These are phyloP conservation scores for Hyaloscypha finlandica DNA, from an alignment of 495 filamentous ascomycete species.

Conservation along the genomic window DNA sequence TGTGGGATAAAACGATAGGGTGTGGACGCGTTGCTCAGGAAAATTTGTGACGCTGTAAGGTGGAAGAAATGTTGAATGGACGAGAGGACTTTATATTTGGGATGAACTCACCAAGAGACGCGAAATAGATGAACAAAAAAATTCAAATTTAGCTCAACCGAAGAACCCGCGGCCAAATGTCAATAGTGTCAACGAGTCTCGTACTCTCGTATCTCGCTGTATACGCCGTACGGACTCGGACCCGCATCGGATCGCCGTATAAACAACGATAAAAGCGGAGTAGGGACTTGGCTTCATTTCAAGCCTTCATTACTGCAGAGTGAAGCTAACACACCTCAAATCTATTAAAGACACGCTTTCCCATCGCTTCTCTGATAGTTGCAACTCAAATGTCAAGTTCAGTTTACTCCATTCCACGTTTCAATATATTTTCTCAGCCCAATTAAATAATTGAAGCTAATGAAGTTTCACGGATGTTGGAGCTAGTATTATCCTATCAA, in stretches of 20 bases:
- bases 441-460: too few relatives aligned
- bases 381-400: too few relatives aligned
- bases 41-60: neutral
- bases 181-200: neutral
- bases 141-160: neutral
- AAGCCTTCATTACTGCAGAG: too few relatives aligned
- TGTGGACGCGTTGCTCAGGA: neutral
- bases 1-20: neutral
- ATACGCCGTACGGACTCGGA: neutral
- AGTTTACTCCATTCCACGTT: too few relatives aligned
- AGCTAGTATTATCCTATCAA: too few relatives aligned
- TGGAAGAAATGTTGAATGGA: neutral
- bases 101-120: neutral
- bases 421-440: too few relatives aligned
- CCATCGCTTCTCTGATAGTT: too few relatives aligned
- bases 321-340: too few relatives aligned
- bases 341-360: too few relatives aligned
- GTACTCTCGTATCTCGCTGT: neutral
- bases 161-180: neutral
- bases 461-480: too few relatives aligned
- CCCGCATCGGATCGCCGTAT: neutral
- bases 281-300: neutral
- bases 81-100: neutral
- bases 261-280: neutral
- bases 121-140: neutral